Conservation (phyloP, 139 green algal genomes). For the Pseudopediastrum boryanum region DNA sequence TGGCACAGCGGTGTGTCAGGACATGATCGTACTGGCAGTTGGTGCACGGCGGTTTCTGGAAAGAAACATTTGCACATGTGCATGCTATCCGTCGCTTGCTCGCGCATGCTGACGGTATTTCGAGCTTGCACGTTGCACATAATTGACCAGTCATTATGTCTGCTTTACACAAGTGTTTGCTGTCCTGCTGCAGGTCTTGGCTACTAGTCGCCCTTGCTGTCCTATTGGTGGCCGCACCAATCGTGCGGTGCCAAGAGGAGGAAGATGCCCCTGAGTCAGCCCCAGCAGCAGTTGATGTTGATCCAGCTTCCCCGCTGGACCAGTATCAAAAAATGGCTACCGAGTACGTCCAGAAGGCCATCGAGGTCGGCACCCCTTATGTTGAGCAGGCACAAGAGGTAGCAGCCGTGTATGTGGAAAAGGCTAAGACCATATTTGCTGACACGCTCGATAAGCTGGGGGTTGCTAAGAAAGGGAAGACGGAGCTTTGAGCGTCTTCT, state of each 20-base stretch:
- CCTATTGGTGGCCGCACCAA: conserved; percentile 14
- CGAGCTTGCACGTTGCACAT: no score
- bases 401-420: conserved; percentile 15
- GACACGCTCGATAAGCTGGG: conserved; percentile 28
- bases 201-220: conserved; percentile 20
- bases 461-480: conserved; percentile 7
- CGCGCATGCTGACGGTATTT: no score
- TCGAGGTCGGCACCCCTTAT: conserved; percentile 20
- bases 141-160: no score
- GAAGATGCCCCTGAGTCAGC: background rate
- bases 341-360: conserved; percentile 26
- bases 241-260: conserved; percentile 23
- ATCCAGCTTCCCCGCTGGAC: conserved; percentile 6
- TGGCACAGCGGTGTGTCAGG: no score
- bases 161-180: no score
- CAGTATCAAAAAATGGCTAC: conserved; percentile 22
- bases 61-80: no score
- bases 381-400: conserved; percentile 21
- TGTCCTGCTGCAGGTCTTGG: conserved; percentile 21
- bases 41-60: no score
- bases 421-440: background rate
- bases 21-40: no score
- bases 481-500: conserved; percentile 13
- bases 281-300: conserved; percentile 1
- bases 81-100: no score